Base-by-base conservation (phyloP, 768 basidiomycete species). In the Candolleomyces aberdarensis region DNA sequence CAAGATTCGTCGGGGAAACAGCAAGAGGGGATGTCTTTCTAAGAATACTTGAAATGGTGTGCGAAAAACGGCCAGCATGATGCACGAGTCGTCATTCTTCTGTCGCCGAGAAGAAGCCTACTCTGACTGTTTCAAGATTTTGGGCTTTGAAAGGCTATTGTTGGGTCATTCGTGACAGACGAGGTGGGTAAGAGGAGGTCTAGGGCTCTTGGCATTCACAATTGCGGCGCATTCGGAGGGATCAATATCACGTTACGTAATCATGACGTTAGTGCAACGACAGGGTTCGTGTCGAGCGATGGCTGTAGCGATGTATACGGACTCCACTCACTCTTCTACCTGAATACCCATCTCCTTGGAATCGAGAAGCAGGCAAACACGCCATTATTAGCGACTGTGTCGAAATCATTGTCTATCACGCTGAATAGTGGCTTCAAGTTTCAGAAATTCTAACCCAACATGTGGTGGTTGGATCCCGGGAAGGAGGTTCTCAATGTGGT, bases 391-490 rank as follows among this genome's bases (percentile, higher is more conserved):
- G 8, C 11, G 36, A 36, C 6, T 36, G 36, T 11, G 6, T 46
- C 14, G 1, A 46, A 46, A 46, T 13, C 3, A 1, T 14, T 20
- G 7, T 46, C 19, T 8, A 6, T 17, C 15, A 46, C 44, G 19
- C 44, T n/a, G 9, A 50, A 11, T 36, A 13, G 14, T 32, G n/a
- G 11, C 40, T 13, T 32, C 22, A 26, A 32, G 50, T 26, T 53
- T 46, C 32, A 9, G 40, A 61, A 22, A 15, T 49, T 17, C 51
- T 50, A 22, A 26, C 1, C 43, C 48, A 39, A 32, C 32, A 91
- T 92, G 89, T 93, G 91, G 91, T 93, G 90, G 89, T 77, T 89
- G 43, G 89, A 92, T 73, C 92, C 92, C 56, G 91, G 89, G 58
- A 92, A 92, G 72, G 91, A 94, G 73, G 82, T 92, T 44, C 74